Conservation (phyloP, 2,329 filamentous ascomycete species). For the Penicillium sp. region DNA sequence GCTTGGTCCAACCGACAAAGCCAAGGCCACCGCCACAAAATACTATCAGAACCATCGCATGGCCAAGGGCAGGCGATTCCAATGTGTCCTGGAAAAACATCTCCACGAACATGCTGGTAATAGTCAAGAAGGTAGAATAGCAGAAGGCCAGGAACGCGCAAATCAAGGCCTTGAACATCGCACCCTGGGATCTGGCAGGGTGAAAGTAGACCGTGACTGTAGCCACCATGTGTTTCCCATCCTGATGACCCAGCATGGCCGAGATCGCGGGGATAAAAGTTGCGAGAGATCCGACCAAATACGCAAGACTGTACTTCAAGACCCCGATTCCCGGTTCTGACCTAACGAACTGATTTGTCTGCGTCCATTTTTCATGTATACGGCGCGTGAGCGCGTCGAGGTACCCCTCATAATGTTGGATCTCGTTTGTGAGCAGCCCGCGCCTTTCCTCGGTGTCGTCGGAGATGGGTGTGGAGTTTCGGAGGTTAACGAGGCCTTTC, state of each 20-base stretch:
- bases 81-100: conserved; percentile 71
- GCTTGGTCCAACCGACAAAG: conserved; percentile 84
- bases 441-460: conserved; percentile 34
- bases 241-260: conserved; percentile 72
- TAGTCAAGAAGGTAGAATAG: conserved; percentile 73
- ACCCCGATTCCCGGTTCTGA: conserved; percentile 77
- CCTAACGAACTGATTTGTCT: conserved; percentile 59
- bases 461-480: conserved; percentile 44
- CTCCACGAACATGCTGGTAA: conserved; percentile 85
- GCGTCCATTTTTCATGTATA: conserved; percentile 40
- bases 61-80: conserved; percentile 68
- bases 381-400: conserved; percentile 22
- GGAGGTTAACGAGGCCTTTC: conserved; percentile 75
- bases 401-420: conserved; percentile 17
- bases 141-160: conserved; percentile 75
- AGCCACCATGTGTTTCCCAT: conserved; percentile 91
- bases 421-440: conserved; percentile 33
- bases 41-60: conserved; percentile 74
- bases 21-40: conserved; percentile 86
- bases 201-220: conserved; percentile 96
- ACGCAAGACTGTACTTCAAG: conserved; percentile 87
- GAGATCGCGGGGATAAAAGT: conserved; percentile 78
- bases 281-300: conserved; percentile 79
- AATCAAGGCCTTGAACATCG: conserved; percentile 82
- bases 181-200: conserved; percentile 79